These are phyloP conservation scores for Trichoderma simmonsii DNA, from an alignment of 2,329 filamentous ascomycete species.

Conservation along the genomic window DNA sequence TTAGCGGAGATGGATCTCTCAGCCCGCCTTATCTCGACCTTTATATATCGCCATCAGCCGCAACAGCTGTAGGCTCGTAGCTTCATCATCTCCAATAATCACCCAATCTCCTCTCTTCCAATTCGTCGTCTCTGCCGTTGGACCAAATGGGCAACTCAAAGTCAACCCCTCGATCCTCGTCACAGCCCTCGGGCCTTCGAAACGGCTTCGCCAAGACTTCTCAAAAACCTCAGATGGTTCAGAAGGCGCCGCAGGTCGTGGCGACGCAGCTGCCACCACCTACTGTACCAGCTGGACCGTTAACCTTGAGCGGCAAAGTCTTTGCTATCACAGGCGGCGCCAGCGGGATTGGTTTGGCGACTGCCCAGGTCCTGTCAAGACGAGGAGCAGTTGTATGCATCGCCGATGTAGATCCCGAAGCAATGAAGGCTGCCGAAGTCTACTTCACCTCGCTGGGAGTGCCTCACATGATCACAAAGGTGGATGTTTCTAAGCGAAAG, in stretches of 20 bases:
- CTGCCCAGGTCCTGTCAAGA: slow-evolving; percentile 36
- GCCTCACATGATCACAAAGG: slow-evolving; percentile 34
- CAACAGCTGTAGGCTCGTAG: not conserved
- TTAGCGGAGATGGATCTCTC: slow-evolving; percentile 1
- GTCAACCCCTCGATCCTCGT: not conserved
- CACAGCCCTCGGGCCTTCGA: slow-evolving; percentile 8
- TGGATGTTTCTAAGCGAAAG: slow-evolving; percentile 46
- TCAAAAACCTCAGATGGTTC: slow-evolving; percentile 10
- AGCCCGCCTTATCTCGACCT: not conserved
- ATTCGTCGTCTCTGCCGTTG: not conserved
- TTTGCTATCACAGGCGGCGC: slow-evolving; percentile 34
- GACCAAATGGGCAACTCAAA: slow-evolving; percentile 12
- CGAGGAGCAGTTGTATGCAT: slow-evolving; percentile 38
- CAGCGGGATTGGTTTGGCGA: slow-evolving; percentile 41
- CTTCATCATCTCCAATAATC: not conserved
- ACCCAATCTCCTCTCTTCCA: not conserved
- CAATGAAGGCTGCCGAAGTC: slow-evolving; percentile 30
- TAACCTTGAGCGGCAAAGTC: slow-evolving; percentile 25
- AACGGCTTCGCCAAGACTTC: not conserved
- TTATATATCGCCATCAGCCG: slow-evolving; percentile 11
- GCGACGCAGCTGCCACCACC: not conserved
- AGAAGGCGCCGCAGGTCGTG: not conserved
- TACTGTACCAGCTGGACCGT: not conserved
- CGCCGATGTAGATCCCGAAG: slow-evolving; percentile 36
- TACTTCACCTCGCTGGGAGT: slow-evolving; percentile 29